phyloP scores from a whole-genome alignment of 1,139 yeast species.

The Geotrichum candidum region DNA sequence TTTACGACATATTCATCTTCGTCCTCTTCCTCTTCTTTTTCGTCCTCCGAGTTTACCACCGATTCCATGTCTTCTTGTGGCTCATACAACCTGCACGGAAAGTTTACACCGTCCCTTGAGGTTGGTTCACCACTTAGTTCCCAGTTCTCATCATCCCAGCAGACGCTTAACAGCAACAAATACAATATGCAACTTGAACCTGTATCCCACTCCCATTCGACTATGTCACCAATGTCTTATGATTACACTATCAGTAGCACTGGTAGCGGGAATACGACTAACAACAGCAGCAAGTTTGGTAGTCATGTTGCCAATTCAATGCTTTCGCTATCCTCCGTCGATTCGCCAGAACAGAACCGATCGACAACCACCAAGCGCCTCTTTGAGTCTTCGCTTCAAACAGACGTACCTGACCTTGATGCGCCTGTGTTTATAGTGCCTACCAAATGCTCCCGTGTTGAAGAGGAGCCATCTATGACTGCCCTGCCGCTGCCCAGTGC shows the following conservation, averaged over 20 bases:
- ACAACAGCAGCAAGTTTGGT: constrained; percentile 3
- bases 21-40: not conserved
- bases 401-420: not conserved
- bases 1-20: not conserved
- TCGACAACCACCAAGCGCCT: constrained; percentile 4
- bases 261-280: not conserved
- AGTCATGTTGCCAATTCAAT: constrained; percentile 4
- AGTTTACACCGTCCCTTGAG: not conserved
- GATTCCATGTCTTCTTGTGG: constrained; percentile 5
- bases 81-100: not conserved
- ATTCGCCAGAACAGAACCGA: not conserved
- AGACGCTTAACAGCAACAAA: not conserved
- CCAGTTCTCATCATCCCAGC: not conserved
- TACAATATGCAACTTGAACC: not conserved
- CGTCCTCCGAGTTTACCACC: constrained; percentile 5
- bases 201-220: too few species aligned
- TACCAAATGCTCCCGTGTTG: not conserved
- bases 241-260: not conserved
- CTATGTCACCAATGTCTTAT: not conserved
- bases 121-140: not conserved
- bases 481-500: not conserved
- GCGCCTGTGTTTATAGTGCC: not conserved
- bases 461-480: not conserved
- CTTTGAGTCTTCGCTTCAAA: constrained; percentile 9
- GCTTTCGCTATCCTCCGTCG: constrained; percentile 2